Percentiles rank a stretch among this genome's conserved stretches.
Evolutionary conservation across 768 basidiomycete genomes (phyloP).

Genomic region (Suillus sp.): DNA sequence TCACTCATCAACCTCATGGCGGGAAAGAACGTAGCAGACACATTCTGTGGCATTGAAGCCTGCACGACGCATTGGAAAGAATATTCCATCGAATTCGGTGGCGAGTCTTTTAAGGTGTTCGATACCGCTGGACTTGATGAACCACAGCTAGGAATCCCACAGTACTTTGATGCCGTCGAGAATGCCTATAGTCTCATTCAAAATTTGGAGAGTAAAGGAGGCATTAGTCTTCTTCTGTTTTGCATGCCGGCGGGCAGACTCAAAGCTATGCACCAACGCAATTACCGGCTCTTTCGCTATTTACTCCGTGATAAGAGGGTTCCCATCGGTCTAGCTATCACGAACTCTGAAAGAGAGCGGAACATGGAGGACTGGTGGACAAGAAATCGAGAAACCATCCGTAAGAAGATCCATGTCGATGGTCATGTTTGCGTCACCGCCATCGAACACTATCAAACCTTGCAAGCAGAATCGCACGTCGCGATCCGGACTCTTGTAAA

Average conservation of each 20-base stretch:
- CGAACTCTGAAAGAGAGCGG: constrained; percentile 39
- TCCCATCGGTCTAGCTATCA: constrained; percentile 41
- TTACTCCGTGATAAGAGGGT: constrained; percentile 41
- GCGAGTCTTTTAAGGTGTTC: constrained; percentile 26
- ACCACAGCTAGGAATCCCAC: constrained; percentile 28
- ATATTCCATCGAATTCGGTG: constrained; percentile 29
- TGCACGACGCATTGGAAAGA: constrained; percentile 37
- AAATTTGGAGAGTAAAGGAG: constrained; percentile 32
- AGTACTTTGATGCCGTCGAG: constrained; percentile 29
- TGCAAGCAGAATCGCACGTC: constrained; percentile 32
- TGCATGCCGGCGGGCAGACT: constrained; percentile 42
- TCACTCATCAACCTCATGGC: constrained; percentile 35
- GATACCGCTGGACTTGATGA: constrained; percentile 40
- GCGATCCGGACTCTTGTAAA: constrained; percentile 24
- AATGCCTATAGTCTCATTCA: constrained; percentile 36
- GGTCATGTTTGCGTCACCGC: constrained; percentile 46
- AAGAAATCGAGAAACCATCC: constrained; percentile 34
- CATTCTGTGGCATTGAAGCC: constrained; percentile 32
- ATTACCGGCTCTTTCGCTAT: constrained; percentile 40
- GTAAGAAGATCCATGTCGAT: constrained; percentile 26
- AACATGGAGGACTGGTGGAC: constrained; percentile 42
- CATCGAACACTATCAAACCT: constrained; percentile 6
- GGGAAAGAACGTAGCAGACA: constrained; percentile 23
- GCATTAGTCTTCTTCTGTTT: constrained; percentile 42
- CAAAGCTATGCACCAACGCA: constrained; percentile 36